Base-by-base conservation (phyloP, 1,139 yeast species). In the Hemisphaericaspora xylofermentans region DNA sequence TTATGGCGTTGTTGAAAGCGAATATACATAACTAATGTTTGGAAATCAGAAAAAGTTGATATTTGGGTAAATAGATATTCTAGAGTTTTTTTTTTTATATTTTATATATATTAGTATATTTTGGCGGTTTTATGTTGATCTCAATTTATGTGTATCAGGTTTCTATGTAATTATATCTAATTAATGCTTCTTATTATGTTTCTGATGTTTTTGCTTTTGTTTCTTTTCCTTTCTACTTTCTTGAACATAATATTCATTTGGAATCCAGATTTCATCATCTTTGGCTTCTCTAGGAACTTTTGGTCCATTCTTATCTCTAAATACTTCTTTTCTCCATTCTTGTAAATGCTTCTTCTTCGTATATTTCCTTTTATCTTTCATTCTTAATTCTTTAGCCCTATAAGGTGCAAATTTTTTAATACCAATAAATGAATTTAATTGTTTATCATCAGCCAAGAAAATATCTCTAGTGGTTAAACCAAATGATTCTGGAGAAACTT, bases 361-460 rank as follows among this genome's bases (percentile, higher is more conserved):
- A 45, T 78, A 86, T 66, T 88, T 88, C 57, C 95, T 76, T 63
- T 81, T 85, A 60, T 94, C 98, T 60, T 84, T 88, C 52, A 75
- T 66, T 50, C 82, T 74, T 52, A 77, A 72, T 44, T 88, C 95
- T 48, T 78, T 77, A 18, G 89, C 80, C 59, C 97, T 79, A 61
- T 87, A 94, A 21, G 98, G 93, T 0, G 98, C 98, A 53, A 93
- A 81, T 61, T 91, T 91, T 69, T 93, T 93, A 52, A 94, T 69
- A 12, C 97, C 95, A 47, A 88, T 84, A 57, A 73, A 89, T 43
- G 80, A 82, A 63, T 93, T 93, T 61, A 94, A 74, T 41, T 85
- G 87, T 46, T 77, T 74, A 59, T 94, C 98, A 56, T 87, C 94
- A 8, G 98, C 99, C 45, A 88, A 66, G 41, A 94, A 70, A 39